A percentile compares a stretch with the other conserved stretches of the same genome.
These are phyloP conservation scores for Actinomortierella ambigua DNA, from an alignment of 371 early-diverging fungal species.

Conservation along the genomic window DNA sequence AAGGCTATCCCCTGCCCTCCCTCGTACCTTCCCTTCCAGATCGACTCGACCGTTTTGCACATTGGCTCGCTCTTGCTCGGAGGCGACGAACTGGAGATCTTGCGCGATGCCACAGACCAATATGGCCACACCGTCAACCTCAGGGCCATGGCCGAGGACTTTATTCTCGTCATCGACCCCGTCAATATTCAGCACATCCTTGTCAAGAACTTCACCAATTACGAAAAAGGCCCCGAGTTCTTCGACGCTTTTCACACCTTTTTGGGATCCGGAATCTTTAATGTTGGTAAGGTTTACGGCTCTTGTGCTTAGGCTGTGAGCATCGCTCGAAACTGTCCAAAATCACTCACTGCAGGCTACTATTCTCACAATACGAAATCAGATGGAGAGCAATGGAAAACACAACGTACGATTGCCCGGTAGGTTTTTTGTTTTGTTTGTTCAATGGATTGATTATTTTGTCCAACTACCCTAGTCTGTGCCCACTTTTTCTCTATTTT, in stretches of 20 bases:
- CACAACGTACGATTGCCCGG: slow-evolving; percentile 40
- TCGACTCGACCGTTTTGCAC: slow-evolving; percentile 15
- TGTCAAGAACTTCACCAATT: slow-evolving; percentile 42
- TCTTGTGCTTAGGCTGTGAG: no score
- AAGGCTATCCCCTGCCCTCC: slow-evolving; percentile 10
- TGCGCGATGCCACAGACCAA: slow-evolving; percentile 5
- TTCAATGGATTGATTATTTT: no score
- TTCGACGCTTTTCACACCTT: slow-evolving; percentile 37
- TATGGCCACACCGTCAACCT: slow-evolving; percentile 29
- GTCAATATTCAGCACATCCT: slow-evolving; percentile 39
- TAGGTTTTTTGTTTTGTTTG: not conserved
- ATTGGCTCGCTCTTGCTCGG: slow-evolving; percentile 13
- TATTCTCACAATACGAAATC: no score
- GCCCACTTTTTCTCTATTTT: not conserved
- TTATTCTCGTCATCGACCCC: slow-evolving; percentile 29
- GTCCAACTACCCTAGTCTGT: not conserved
- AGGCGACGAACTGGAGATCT: slow-evolving; percentile 21
- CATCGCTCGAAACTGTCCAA: no score
- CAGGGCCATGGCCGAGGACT: slow-evolving; percentile 24
- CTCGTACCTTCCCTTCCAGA: slow-evolving; percentile 29
- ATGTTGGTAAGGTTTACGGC: no score
- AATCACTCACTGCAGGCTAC: no score
- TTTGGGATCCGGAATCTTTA: slow-evolving; percentile 39
- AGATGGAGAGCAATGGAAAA: slow-evolving; percentile 39
- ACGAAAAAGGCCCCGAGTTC: slow-evolving; percentile 35